Evolutionary conservation across 129 eudicot genomes (phyloP).

Genomic region (Flaveria trinervia): DNA sequence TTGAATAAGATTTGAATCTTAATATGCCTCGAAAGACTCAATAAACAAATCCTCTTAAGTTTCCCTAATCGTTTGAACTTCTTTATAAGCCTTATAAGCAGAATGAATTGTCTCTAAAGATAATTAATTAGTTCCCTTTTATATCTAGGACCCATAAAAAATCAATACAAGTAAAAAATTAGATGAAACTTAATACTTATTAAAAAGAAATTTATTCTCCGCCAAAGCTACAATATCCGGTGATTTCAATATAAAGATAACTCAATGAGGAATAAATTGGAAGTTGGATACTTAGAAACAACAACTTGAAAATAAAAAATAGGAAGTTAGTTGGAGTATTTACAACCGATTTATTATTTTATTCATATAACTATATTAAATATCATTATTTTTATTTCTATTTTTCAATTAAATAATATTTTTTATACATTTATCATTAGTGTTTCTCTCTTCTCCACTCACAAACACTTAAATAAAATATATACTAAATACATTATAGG

Average conservation of each 20-base stretch:
- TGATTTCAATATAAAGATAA: neutral
- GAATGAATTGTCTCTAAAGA: neutral
- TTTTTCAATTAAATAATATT: too few species aligned
- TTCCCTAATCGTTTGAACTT: neutral
- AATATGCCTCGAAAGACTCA: constrained; percentile 12
- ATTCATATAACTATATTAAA: too few species aligned
- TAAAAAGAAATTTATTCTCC: neutral
- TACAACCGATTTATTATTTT: too few species aligned
- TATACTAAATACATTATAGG: too few species aligned
- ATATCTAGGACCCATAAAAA: neutral
- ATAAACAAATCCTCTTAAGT: neutral
- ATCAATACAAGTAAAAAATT: neutral
- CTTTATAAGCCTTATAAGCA: neutral
- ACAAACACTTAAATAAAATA: too few species aligned
- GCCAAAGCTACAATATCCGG: neutral
- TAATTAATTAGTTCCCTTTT: neutral
- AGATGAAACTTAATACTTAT: neutral
- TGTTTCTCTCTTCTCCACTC: too few species aligned
- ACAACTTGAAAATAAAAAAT: neutral
- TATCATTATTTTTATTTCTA: too few species aligned
- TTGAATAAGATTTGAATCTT: neutral
- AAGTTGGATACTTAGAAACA: neutral
- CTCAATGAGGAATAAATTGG: neutral
- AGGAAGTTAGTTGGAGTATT: too few species aligned
- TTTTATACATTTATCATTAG: too few species aligned